Base-by-base conservation (phyloP, 139 green algal genomes). In the Auxenochlorella protothecoides region DNA sequence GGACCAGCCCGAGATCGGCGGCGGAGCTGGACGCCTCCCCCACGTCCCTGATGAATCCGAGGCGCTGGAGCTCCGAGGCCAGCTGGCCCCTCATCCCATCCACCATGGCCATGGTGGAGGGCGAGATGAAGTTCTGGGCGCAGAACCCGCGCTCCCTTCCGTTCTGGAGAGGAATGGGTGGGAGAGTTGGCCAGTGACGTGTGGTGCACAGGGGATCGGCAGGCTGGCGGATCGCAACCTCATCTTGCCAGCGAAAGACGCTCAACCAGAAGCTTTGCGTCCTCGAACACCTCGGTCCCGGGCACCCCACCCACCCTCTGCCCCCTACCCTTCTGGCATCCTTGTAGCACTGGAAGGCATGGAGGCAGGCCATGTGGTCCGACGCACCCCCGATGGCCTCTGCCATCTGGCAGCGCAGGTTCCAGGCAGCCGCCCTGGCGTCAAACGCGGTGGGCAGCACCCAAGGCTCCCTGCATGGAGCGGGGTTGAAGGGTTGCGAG, bases 61-160 rank as follows among this genome's bases (percentile, higher is more conserved):
- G 27, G 27, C 27, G 27, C 27, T 44, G 27, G 27, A 44, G 27
- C 27, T 44, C 54, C 10, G 69, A 68, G 66, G 88, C 61, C 66
- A 92, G 80, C 77, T 93, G 87, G 14, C 14, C 10, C 9, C 86
- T 70, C 86, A 93, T 92, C 66, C 88, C 85, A 64, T 86, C 69
- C 5, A 93, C 65, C 85, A 91, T 92, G 59, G 66, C 70, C 15
- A 68, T 92, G 3, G 62, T 85, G 27, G 51, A 55, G 0, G 76
- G 75, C 3, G 79, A 74, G 56, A 57, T 70, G 52, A 53, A 73
- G 74, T 86, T 82, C 53, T n/a, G 15, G 12, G 68, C 53, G 64
- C 75, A 77, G 71, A 79, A 92, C 9, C 15, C n/a, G 3, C 71
- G 69, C 52, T 86, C 80, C 6, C 66, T 53, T 55, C 68, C 77